A percentile compares a stretch with the other conserved stretches of the same genome.
phyloP scores from a whole-genome alignment of 192 early-diverging fungal genomes.

The Backusella mclennaniae region DNA sequence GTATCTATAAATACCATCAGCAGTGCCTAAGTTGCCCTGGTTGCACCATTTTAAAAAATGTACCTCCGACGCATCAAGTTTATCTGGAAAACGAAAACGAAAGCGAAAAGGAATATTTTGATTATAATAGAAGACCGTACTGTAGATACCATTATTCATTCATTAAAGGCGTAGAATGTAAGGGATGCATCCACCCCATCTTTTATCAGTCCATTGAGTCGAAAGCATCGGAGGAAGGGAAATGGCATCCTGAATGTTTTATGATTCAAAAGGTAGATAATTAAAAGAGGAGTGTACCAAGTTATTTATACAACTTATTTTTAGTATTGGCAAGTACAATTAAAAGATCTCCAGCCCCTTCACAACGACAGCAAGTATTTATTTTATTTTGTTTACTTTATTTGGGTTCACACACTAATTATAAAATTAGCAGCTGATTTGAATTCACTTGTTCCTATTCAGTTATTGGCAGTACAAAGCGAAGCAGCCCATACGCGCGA shows the following conservation, averaged over 20 bases:
- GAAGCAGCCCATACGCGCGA: not conserved
- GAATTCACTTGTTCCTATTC: not conserved
- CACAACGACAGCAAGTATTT: not conserved
- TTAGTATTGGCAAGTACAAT: conserved; percentile 14
- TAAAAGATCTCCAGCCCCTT: conserved; percentile 10
- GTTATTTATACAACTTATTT: conserved; percentile 12
- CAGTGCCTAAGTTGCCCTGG: conserved; percentile 80
- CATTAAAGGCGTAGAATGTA: conserved; percentile 71
- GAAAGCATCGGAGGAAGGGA: conserved; percentile 43
- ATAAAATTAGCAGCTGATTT: conserved; percentile 1
- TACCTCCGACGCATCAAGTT: conserved; percentile 53
- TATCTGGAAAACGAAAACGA: conserved; percentile 56
- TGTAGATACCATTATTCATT: conserved; percentile 83
- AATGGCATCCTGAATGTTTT: conserved; percentile 92
- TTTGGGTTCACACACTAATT: conserved; percentile 7
- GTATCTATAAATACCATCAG: conserved; percentile 78
- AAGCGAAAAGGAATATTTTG: conserved; percentile 22
- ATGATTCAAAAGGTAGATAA: conserved; percentile 78
- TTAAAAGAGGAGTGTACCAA: not conserved
- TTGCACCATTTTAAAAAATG: conserved; percentile 8
- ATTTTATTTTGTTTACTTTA: conserved; percentile 1
- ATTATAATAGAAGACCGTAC: conserved; percentile 73
- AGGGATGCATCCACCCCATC: conserved; percentile 78
- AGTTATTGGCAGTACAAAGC: not conserved
- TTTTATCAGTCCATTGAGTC: conserved; percentile 81